phyloP scores from a whole-genome alignment of 306 rosid species.

The Acacia acuminata region DNA sequence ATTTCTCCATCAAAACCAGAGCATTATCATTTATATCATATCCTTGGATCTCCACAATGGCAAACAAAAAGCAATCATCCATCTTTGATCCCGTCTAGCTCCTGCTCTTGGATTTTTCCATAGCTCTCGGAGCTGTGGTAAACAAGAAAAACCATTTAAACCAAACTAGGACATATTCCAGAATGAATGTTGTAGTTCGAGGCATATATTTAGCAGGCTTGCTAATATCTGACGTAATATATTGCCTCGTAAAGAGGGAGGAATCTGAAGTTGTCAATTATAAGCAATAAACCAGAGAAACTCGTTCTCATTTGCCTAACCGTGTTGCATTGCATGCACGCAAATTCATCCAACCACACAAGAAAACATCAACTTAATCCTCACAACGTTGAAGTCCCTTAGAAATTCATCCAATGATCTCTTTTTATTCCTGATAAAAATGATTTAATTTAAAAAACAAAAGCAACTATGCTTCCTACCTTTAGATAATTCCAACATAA shows the following conservation, averaged over 20 bases:
- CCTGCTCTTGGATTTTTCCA: constrained; percentile 82
- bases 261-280: not conserved
- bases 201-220: not conserved
- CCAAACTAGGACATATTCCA: not conserved
- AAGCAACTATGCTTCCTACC: not conserved
- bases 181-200: not conserved
- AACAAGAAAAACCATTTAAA: constrained; percentile 23
- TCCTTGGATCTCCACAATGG: constrained; percentile 27
- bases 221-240: not conserved
- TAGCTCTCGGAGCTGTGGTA: constrained; percentile 86
- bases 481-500: not conserved
- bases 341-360: not conserved
- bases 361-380: not conserved
- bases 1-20: constrained; percentile 33
- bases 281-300: not conserved
- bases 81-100: constrained; percentile 41
- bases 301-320: not conserved
- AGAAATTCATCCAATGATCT: not conserved
- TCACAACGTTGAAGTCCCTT: not conserved
- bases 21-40: constrained; percentile 31
- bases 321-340: not conserved
- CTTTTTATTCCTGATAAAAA: not conserved
- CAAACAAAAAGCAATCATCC: constrained; percentile 41
- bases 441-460: not conserved
- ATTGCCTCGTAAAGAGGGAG: not conserved